A percentile compares a stretch with the other conserved stretches of the same genome.
phyloP scores from a whole-genome alignment of 495 filamentous ascomycete species.

The Tetracladium marchalianum region DNA sequence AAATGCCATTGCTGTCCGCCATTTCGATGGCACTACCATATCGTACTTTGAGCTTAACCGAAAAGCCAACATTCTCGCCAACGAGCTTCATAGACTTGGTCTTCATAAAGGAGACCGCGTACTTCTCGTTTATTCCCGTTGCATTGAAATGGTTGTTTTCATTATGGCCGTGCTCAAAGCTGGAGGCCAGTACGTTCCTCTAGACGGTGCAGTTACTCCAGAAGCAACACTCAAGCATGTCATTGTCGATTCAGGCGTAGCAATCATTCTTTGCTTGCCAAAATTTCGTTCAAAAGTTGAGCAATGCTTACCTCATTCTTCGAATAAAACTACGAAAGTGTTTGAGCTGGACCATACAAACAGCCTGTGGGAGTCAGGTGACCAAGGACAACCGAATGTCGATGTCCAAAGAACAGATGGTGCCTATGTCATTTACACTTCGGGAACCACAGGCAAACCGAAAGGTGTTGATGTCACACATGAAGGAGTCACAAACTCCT shows the following conservation, averaged over 20 bases:
- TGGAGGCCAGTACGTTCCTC: constrained; percentile 41
- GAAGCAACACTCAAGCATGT: constrained; percentile 23
- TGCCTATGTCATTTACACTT: constrained; percentile 34
- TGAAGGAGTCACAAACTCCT: constrained; percentile 22
- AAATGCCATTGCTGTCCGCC: constrained; percentile 20
- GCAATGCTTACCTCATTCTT: background rate
- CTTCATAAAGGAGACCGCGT: constrained; percentile 20
- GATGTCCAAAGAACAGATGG: constrained; percentile 20
- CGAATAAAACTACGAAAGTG: background rate
- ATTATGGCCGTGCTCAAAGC: constrained; percentile 39
- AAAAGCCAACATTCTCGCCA: constrained; percentile 24
- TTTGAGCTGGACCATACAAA: background rate
- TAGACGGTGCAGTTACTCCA: constrained; percentile 28
- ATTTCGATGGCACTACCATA: constrained; percentile 21
- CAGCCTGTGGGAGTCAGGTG: background rate
- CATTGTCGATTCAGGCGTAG: constrained; percentile 16
- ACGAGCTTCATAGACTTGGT: constrained; percentile 17
- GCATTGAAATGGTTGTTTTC: constrained; percentile 30
- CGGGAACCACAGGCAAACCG: constrained; percentile 30
- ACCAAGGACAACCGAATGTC: constrained; percentile 13
- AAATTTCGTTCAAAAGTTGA: background rate
- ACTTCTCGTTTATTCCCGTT: constrained; percentile 22
- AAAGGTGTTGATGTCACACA: constrained; percentile 32
- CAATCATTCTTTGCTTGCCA: constrained; percentile 2
- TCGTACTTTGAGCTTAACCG: constrained; percentile 25